These are phyloP conservation scores for Colletotrichum falcatum DNA, from an alignment of 2,329 filamentous ascomycete species.

Conservation along the genomic window DNA sequence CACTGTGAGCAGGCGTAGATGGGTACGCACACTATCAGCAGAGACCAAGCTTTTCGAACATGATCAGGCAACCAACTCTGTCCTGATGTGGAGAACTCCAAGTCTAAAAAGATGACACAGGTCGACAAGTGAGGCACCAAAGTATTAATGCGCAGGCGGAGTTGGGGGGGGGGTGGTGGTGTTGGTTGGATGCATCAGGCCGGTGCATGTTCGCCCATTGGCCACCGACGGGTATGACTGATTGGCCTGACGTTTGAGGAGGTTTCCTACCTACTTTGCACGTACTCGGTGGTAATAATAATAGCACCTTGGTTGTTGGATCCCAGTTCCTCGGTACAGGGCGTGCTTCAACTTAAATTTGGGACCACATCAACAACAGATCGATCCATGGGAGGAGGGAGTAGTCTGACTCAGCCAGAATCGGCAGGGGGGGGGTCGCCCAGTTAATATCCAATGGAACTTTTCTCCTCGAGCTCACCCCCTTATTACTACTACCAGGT, in stretches of 20 bases:
- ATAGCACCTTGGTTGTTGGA: slow-evolving; percentile 10
- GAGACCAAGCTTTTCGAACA: background rate
- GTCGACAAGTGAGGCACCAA: background rate
- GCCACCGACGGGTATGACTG: slow-evolving; percentile 5
- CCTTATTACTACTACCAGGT: no score
- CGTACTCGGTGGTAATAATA: no score
- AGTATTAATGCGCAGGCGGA: background rate
- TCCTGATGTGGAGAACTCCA: background rate
- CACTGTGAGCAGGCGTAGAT: background rate
- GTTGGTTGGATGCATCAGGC: slow-evolving; percentile 29
- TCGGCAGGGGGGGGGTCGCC: slow-evolving; percentile 17
- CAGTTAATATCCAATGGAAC: slow-evolving; percentile 28
- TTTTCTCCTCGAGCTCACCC: slow-evolving; percentile 16
- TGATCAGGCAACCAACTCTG: slow-evolving; percentile 10
- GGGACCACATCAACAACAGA: background rate
- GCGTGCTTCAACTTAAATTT: background rate
- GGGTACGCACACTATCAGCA: background rate
- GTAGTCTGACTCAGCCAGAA: slow-evolving; percentile 31
- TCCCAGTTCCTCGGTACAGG: background rate
- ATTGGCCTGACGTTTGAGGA: slow-evolving; percentile 13
- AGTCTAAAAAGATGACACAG: background rate
- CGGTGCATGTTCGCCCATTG: background rate
- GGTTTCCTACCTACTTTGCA: no score
- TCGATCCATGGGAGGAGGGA: background rate
- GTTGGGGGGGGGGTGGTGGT: background rate